These are phyloP conservation scores for Lasiosphaeris hirsuta DNA, from an alignment of 495 filamentous ascomycete species.

Conservation along the genomic window DNA sequence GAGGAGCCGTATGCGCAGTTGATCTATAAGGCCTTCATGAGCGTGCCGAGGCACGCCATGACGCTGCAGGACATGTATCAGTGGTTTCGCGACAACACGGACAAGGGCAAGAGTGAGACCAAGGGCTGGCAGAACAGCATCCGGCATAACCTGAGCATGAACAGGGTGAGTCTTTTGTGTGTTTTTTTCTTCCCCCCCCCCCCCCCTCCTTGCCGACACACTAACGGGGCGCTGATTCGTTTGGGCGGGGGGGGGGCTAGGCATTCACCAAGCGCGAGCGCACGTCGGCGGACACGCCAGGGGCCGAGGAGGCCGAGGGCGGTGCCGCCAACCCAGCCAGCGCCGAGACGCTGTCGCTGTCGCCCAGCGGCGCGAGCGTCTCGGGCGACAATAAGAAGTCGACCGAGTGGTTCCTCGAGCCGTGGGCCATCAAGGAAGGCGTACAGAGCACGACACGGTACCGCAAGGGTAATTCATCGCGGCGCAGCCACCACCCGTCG, in stretches of 20 bases:
- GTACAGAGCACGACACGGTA: constrained; percentile 49
- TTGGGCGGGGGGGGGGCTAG: too few relatives aligned
- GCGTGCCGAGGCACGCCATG: constrained; percentile 61
- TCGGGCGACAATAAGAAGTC: constrained; percentile 30
- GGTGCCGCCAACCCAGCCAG: too few relatives aligned
- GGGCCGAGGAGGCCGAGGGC: neutral
- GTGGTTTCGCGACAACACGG: constrained; percentile 83
- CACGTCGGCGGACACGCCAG: constrained; percentile 13
- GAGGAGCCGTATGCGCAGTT: constrained; percentile 78
- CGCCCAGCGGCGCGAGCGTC: neutral
- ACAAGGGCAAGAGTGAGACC: constrained; percentile 60
- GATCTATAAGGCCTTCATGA: constrained; percentile 71
- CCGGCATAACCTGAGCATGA: constrained; percentile 96
- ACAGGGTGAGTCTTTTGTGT: constrained; percentile 62
- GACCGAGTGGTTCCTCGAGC: constrained; percentile 42
- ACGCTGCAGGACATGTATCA: constrained; percentile 82
- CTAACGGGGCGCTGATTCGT: neutral
- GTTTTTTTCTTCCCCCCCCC: too few relatives aligned
- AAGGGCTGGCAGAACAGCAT: constrained; percentile 98
- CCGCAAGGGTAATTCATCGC: constrained; percentile 35
- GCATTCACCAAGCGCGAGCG: constrained; percentile 44
- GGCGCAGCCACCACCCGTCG: constrained; percentile 12
- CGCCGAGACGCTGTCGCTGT: neutral
- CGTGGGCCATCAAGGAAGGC: constrained; percentile 36
- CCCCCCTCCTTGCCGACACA: neutral